Percentiles rank a stretch among this genome's conserved stretches.
These are phyloP conservation scores for Murraya paniculata DNA, from an alignment of 345 rosid genomes.

Conservation along the genomic window DNA sequence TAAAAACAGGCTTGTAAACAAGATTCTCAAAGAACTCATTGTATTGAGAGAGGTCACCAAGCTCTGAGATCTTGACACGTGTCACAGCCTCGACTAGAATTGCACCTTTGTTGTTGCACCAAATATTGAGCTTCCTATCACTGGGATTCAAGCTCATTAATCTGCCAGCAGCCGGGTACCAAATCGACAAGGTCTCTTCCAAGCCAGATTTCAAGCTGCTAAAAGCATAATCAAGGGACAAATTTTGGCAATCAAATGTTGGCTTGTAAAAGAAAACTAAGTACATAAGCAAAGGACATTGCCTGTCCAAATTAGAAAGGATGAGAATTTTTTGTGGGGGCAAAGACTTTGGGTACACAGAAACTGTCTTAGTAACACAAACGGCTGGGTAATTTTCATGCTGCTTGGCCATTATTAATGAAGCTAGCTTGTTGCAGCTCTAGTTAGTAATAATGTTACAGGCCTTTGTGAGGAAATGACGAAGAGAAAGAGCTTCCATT, in stretches of 20 bases:
- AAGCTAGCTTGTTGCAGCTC: not conserved
- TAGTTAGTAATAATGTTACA: not conserved
- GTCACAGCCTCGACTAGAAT: constrained; percentile 46
- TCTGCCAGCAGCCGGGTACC: constrained; percentile 71
- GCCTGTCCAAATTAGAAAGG: constrained; percentile 65
- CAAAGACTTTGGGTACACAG: constrained; percentile 30
- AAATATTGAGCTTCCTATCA: constrained; percentile 49
- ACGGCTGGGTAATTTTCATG: constrained; percentile 16
- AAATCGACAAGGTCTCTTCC: constrained; percentile 53
- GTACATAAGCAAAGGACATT: constrained; percentile 64
- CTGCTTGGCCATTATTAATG: constrained; percentile 25
- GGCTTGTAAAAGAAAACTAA: constrained; percentile 56
- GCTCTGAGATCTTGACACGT: constrained; percentile 40
- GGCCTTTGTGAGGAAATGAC: constrained; percentile 15
- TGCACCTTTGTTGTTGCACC: constrained; percentile 57
- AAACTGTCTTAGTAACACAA: constrained; percentile 23
- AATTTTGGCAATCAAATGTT: constrained; percentile 20
- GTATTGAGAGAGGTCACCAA: constrained; percentile 57
- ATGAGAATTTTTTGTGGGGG: constrained; percentile 30
- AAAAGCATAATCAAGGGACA: constrained; percentile 30
- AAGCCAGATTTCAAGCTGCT: constrained; percentile 46
- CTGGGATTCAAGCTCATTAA: constrained; percentile 32
- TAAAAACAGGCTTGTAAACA: constrained; percentile 45
- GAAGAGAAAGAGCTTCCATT: not conserved
- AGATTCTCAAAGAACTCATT: constrained; percentile 47